Conservation (phyloP, 1,284 basidiomycete genomes). For the Ganoderma lucidum region DNA sequence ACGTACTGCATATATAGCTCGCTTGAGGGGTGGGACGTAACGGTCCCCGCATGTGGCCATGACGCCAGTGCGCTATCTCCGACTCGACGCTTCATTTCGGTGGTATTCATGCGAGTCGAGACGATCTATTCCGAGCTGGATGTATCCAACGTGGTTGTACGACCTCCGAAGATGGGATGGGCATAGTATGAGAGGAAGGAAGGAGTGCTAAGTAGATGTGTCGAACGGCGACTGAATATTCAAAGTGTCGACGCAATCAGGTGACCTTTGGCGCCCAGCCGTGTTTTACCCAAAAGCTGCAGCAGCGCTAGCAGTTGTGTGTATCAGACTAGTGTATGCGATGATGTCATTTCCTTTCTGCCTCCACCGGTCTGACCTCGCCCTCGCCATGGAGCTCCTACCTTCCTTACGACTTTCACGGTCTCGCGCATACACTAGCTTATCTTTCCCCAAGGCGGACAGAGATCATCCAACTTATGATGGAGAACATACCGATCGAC, state of each 20-base stretch:
- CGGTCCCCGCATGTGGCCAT: conserved; percentile 4
- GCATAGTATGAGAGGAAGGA: neutral
- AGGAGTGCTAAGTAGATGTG: neutral
- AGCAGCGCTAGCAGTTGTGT: neutral
- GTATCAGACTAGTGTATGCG: neutral
- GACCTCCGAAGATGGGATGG: neutral
- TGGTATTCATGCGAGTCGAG: neutral
- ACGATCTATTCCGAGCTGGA: conserved; percentile 7
- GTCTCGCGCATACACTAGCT: neutral
- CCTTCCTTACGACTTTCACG: conserved; percentile 11
- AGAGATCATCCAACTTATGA: conserved; percentile 24
- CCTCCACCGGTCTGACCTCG: conserved; percentile 9
- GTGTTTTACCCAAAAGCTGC: conserved; percentile 14
- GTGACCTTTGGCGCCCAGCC: neutral
- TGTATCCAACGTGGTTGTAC: neutral
- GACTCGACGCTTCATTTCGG: neutral
- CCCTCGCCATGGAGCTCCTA: conserved; percentile 5
- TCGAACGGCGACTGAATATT: neutral
- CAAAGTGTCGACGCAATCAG: neutral
- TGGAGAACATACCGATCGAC: conserved; percentile 42
- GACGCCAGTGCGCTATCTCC: conserved; percentile 16
- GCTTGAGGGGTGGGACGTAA: neutral
- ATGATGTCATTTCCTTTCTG: conserved; percentile 24
- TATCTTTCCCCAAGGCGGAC: neutral
- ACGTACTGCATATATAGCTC: neutral